A percentile compares a stretch with the other conserved stretches of the same genome.
phyloP scores from a whole-genome alignment of 1,284 basidiomycete species.

The Melampsora occidentalis region DNA sequence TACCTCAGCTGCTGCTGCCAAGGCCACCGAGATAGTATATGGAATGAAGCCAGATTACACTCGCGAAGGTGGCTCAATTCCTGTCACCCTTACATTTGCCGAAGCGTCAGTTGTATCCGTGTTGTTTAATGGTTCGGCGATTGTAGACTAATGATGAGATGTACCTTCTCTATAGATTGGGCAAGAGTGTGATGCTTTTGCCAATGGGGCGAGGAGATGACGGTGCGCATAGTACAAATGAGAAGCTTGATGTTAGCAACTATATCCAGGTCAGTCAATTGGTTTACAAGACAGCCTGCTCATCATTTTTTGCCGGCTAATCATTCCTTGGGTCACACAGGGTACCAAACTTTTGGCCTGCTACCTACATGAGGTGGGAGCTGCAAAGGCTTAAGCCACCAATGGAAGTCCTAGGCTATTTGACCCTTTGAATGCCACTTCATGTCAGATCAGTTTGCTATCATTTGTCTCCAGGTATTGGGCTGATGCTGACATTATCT shows the following conservation, averaged over 20 bases:
- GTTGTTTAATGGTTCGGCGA: too few species aligned
- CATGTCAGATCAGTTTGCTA: too few species aligned
- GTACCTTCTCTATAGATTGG: constrained; percentile 58
- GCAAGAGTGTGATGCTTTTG: constrained; percentile 72
- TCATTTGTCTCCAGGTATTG: too few species aligned
- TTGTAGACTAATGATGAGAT: too few species aligned
- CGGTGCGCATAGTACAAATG: constrained; percentile 89
- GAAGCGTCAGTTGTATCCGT: constrained; percentile 56
- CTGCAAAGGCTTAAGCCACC: constrained; percentile 26
- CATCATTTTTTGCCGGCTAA: constrained; percentile 17
- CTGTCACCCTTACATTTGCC: constrained; percentile 92
- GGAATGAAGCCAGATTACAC: constrained; percentile 80
- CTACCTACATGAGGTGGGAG: constrained; percentile 76
- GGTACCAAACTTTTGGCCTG: constrained; percentile 74
- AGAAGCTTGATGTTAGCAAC: constrained; percentile 91
- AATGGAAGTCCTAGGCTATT: too few species aligned
- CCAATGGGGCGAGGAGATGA: constrained; percentile 93
- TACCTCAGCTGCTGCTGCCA: constrained; percentile 90
- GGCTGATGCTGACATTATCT: too few species aligned
- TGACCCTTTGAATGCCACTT: too few species aligned
- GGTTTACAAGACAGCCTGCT: constrained; percentile 57
- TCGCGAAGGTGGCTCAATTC: constrained; percentile 92
- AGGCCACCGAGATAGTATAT: constrained; percentile 78
- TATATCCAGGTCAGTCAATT: constrained; percentile 71
- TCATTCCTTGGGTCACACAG: constrained; percentile 19